A percentile compares a stretch with the other conserved stretches of the same genome.
Evolutionary conservation across 768 basidiomycete genomes (phyloP).

Genomic region (Leccinellum albellum): DNA sequence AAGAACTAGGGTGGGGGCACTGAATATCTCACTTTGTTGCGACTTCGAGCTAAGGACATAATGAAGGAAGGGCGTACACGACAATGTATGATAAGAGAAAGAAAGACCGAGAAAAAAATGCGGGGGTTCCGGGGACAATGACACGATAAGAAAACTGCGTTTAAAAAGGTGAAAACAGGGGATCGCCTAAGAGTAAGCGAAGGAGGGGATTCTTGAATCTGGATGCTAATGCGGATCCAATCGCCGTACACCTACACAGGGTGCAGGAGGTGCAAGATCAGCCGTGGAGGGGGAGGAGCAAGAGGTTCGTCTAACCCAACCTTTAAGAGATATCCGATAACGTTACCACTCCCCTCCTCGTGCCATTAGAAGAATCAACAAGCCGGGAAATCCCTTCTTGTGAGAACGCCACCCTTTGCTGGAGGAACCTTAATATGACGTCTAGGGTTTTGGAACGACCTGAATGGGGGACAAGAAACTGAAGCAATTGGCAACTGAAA

Average conservation of each 20-base stretch:
- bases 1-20: not conserved
- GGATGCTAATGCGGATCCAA: constrained; percentile 9
- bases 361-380: constrained; percentile 26
- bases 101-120: not conserved
- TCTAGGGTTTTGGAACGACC: not conserved
- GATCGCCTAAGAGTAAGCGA: not conserved
- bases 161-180: not conserved
- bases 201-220: not conserved
- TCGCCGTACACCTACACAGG: constrained; percentile 25
- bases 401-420: constrained; percentile 11
- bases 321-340: constrained; percentile 24
- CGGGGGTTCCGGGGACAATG: not conserved
- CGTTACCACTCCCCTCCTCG: constrained; percentile 13
- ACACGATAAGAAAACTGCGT: not conserved
- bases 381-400: constrained; percentile 20
- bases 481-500: too few relatives aligned
- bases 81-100: not conserved
- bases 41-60: constrained; percentile 18
- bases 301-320: constrained; percentile 3
- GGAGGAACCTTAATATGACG: not conserved
- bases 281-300: constrained; percentile 3
- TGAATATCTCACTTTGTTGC: constrained; percentile 20
- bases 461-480: not conserved
- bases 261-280: constrained; percentile 10
- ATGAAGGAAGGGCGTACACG: not conserved